Percentiles rank a stretch among this genome's conserved stretches.
Conservation (phyloP, 179 eudicot genomes). For the Amaranthus tricolor region DNA sequence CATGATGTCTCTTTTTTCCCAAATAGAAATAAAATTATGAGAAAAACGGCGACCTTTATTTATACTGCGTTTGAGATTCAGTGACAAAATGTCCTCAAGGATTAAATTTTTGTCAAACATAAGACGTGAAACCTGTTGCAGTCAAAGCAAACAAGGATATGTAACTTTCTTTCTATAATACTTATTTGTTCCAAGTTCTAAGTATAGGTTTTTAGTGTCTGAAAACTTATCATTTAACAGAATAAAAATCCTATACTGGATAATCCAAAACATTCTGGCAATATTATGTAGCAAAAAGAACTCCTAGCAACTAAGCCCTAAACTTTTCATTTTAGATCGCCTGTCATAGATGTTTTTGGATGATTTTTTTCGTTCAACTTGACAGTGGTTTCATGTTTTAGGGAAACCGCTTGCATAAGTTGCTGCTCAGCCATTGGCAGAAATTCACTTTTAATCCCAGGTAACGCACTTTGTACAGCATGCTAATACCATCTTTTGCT, state of each 20-base stretch:
- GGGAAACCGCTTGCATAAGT: conserved; percentile 97
- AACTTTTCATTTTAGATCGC: background rate
- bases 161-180: background rate
- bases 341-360: background rate
- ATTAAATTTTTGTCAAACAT: background rate
- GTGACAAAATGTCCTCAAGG: background rate
- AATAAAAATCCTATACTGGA: background rate
- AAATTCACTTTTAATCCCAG: conserved; percentile 96
- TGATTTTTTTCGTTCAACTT: background rate
- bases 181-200: background rate
- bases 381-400: background rate
- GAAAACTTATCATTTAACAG: background rate
- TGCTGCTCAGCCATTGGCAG: conserved; percentile 91
- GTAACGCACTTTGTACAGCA: conserved; percentile 32
- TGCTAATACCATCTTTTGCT: background rate
- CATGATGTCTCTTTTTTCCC: background rate
- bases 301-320: too few relatives aligned
- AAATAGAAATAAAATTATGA: background rate
- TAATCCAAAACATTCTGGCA: background rate
- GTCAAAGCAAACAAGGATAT: background rate
- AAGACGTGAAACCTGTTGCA: background rate
- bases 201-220: too few relatives aligned
- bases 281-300: background rate
- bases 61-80: background rate
- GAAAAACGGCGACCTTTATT: background rate